Conservation (phyloP, 2,329 filamentous ascomycete genomes). For the Hymenoscyphus linearis region DNA sequence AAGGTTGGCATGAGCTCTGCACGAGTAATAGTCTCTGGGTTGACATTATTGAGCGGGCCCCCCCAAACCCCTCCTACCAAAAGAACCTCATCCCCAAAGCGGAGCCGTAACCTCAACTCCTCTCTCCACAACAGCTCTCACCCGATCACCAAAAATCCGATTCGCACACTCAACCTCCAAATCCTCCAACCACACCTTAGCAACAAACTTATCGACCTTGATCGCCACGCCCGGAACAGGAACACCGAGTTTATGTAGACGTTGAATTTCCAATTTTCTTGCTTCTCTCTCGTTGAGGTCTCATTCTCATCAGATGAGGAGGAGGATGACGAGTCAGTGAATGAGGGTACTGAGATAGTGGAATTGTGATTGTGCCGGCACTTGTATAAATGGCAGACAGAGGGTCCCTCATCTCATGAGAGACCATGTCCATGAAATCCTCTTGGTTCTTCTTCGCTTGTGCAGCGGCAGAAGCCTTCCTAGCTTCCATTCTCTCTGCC, state of each 20-base stretch:
- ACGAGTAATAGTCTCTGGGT: too few relatives aligned
- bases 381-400: constrained; percentile 69
- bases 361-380: constrained; percentile 64
- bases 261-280: constrained; percentile 60
- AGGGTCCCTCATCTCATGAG: constrained; percentile 70
- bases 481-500: constrained; percentile 31
- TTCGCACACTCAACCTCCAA: constrained; percentile 84
- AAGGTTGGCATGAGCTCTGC: too few relatives aligned
- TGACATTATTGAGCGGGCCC: too few relatives aligned
- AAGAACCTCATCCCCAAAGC: constrained; percentile 39
- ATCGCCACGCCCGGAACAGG: constrained; percentile 87
- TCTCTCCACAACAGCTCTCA: constrained; percentile 83
- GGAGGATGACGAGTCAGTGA: too few relatives aligned
- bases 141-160: constrained; percentile 72
- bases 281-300: constrained; percentile 21
- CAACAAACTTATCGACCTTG: constrained; percentile 79
- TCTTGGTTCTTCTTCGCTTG: constrained; percentile 66
- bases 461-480: constrained; percentile 47
- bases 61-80: background rate
- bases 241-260: constrained; percentile 78
- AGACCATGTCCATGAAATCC: constrained; percentile 73
- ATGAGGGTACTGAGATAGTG: constrained; percentile 28
- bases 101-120: constrained; percentile 83
- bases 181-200: constrained; percentile 87
- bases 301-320: too few relatives aligned